phyloP scores from a whole-genome alignment of 305 asterid species.

The Monarda citriodora region DNA sequence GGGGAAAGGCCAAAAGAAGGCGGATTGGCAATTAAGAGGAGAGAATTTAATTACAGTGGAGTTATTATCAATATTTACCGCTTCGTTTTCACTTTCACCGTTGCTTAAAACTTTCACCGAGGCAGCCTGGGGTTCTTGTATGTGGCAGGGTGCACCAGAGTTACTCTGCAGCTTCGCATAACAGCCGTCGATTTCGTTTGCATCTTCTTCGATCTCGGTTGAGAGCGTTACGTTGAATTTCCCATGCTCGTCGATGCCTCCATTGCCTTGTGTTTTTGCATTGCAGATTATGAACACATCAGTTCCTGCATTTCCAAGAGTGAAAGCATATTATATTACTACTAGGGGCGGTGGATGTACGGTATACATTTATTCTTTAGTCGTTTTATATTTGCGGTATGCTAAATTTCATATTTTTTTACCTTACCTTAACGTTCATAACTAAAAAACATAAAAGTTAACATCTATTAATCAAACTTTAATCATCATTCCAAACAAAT shows the following conservation, averaged over 20 bases:
- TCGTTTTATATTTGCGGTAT: no score
- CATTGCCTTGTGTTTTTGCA: slow-evolving; percentile 29
- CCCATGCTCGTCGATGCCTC: slow-evolving; percentile 34
- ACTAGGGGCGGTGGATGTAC: no score
- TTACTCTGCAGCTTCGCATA: slow-evolving; percentile 46
- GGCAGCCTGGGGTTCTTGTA: slow-evolving; percentile 34
- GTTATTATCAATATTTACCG: background rate
- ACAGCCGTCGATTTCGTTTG: slow-evolving; percentile 27
- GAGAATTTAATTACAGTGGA: slow-evolving; percentile 34
- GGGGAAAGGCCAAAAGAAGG: slow-evolving; percentile 42
- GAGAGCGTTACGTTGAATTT: slow-evolving; percentile 37
- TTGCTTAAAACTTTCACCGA: slow-evolving; percentile 27
- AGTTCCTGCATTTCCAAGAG: slow-evolving; percentile 22
- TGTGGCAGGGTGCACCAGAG: slow-evolving; percentile 40
- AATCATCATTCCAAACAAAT: no score
- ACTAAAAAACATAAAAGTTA: no score
- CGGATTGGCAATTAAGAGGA: slow-evolving; percentile 50
- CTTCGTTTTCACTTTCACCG: background rate
- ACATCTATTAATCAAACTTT: no score
- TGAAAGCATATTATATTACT: no score
- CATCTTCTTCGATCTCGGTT: slow-evolving; percentile 27
- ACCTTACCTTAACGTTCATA: no score
- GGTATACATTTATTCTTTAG: no score
- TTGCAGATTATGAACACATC: slow-evolving; percentile 35
- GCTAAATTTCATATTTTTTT: no score